A percentile compares a stretch with the other conserved stretches of the same genome.
These are phyloP conservation scores for Collybiopsis confluens DNA, from an alignment of 768 basidiomycete species.

Conservation along the genomic window DNA sequence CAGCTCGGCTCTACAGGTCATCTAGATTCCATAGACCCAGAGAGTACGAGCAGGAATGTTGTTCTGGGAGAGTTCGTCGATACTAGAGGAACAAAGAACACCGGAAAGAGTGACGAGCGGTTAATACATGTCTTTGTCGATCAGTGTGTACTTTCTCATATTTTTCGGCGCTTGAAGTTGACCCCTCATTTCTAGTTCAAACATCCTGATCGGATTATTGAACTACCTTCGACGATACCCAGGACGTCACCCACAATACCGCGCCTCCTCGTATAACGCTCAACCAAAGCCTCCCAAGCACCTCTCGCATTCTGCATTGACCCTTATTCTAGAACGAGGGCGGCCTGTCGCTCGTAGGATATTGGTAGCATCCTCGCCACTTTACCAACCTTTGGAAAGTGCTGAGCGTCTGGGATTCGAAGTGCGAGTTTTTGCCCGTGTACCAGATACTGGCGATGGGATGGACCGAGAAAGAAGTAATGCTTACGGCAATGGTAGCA, in stretches of 20 bases:
- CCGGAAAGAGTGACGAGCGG: conserved; percentile 13
- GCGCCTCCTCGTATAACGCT: conserved; percentile 2
- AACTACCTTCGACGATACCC: conserved; percentile 58
- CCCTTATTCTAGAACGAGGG: conserved; percentile 78
- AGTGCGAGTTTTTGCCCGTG: conserved; percentile 63
- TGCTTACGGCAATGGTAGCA: conserved; percentile 16
- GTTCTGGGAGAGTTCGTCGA: conserved; percentile 18
- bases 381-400: conserved; percentile 77
- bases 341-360: conserved; percentile 71
- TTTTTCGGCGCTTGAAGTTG: neutral
- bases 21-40: neutral
- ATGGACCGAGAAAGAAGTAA: conserved; percentile 45
- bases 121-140: conserved; percentile 39
- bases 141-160: conserved; percentile 29
- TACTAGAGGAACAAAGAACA: conserved; percentile 18
- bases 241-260: conserved; percentile 19
- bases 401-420: conserved; percentile 75
- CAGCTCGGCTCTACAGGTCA: conserved; percentile 10
- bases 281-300: conserved; percentile 30
- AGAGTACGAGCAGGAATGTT: neutral
- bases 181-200: conserved; percentile 51
- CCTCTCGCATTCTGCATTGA: conserved; percentile 74
- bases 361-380: conserved; percentile 75
- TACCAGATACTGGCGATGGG: conserved; percentile 64
- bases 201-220: conserved; percentile 83